Evolutionary conservation across 176 grass and related monocot species (phyloP), one percentile per base, ranked within the genome.

Genomic region (Bromus sterilis): DNA sequence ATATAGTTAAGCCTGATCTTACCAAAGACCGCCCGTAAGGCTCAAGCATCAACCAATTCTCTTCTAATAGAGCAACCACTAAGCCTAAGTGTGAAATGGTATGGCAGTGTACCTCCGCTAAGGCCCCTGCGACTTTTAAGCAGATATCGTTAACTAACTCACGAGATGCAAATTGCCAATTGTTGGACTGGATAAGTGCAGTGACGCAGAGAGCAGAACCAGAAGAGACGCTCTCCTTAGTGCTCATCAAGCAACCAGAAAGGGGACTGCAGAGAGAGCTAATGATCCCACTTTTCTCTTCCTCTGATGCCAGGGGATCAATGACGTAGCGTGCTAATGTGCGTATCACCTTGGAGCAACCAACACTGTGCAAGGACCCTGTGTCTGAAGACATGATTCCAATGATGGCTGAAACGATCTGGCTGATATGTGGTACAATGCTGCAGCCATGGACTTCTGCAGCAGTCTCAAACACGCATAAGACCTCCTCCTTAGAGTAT

Each of bases 61-160:
- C 40, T 11, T 80, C 86, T 9, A 60, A 61, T 10, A 95, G 87
- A 71, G 75, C 88, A 74, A 90, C 56, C 81, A 85, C 85, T 79
- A 95, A 78, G 37, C 41, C 68, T 37, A 95, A 40, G 56, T 95
- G 90, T 4, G 68, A 56, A 69, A 29, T 80, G 66, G 87, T 92
- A 30, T 83, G 79, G 37, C 83, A 78, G 42, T 78, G 78, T 56
- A 69, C 83, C 86, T 90, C 89, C 80, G 90, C 75, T 55, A 95
- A 56, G 60, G 87, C 87, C 15, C 85, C 85, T 0, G 71, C 83
- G 26, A 92, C 87, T 84, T 95, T 95, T 61, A 85, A 51, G 76
- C 93, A 95, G 13, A 92, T 71, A 61, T 81, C 71, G 81, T 92
- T 86, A 23, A 90, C 71, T 87, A 95, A 69, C 41, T 92, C 84